Conservation (phyloP, 2,329 filamentous ascomycete species). For the Aulographum hederae region DNA sequence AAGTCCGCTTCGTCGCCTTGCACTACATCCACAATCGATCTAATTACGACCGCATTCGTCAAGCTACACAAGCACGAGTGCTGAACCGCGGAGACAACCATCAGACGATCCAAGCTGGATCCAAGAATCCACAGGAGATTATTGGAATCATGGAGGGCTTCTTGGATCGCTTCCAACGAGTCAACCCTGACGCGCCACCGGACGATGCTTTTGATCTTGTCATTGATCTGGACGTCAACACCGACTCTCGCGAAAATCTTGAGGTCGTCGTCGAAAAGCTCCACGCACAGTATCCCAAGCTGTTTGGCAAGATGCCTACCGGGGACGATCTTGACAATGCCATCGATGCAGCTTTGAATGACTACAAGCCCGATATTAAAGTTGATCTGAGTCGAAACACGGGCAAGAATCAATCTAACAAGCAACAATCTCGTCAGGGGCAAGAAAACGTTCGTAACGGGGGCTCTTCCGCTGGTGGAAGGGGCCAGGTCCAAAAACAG, state of each 20-base stretch:
- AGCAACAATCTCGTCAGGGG: conserved; percentile 15
- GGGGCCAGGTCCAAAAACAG: conserved; percentile 1
- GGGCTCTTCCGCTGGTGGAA: neutral
- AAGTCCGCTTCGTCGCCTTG: conserved; percentile 62
- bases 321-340: conserved; percentile 61
- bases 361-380: conserved; percentile 59
- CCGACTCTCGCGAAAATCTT: conserved; percentile 67
- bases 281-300: conserved; percentile 57
- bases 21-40: conserved; percentile 64
- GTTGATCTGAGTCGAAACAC: conserved; percentile 48
- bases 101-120: conserved; percentile 84
- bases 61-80: conserved; percentile 61
- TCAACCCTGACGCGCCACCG: conserved; percentile 46
- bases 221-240: conserved; percentile 65
- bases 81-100: conserved; percentile 84
- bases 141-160: conserved; percentile 92
- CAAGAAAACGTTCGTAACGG: conserved; percentile 19
- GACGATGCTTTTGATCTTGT: conserved; percentile 69
- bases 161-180: conserved; percentile 64
- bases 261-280: conserved; percentile 59
- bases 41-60: conserved; percentile 52
- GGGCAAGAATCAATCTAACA: conserved; percentile 20
- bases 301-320: conserved; percentile 54
- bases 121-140: conserved; percentile 53
- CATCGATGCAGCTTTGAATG: conserved; percentile 53